Conservation (phyloP, 2,329 filamentous ascomycete species). For the Thielaviopsis populi region DNA sequence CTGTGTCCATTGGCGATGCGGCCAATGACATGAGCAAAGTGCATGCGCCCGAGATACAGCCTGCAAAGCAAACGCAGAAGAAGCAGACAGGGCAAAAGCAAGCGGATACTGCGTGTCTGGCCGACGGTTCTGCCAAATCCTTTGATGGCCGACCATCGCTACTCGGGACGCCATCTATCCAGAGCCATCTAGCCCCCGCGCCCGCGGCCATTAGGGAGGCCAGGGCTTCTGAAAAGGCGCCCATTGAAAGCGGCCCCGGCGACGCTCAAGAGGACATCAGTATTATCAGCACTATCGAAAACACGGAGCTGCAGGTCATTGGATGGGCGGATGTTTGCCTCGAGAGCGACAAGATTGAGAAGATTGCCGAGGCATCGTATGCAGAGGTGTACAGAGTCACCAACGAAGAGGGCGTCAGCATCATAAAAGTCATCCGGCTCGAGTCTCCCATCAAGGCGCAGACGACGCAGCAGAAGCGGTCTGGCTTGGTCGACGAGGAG, state of each 20-base stretch:
- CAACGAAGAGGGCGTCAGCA: slow-evolving; percentile 44
- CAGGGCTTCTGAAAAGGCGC: neutral
- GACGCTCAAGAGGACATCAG: neutral
- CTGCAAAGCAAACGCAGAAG: neutral
- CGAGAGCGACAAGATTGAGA: slow-evolving; percentile 37
- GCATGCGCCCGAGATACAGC: neutral
- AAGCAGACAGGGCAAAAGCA: neutral
- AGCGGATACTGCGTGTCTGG: neutral
- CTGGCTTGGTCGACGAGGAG: slow-evolving; percentile 43
- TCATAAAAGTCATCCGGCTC: slow-evolving; percentile 49
- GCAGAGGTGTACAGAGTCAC: slow-evolving; percentile 50
- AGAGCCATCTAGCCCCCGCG: neutral
- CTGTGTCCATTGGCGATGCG: neutral
- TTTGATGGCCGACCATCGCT: neutral
- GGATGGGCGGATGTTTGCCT: slow-evolving; percentile 45
- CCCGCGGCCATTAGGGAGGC: neutral
- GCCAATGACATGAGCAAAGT: neutral
- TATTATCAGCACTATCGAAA: slow-evolving; percentile 13
- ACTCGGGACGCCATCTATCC: neutral
- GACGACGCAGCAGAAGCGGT: slow-evolving; percentile 39
- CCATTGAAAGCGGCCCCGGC: neutral
- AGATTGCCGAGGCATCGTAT: slow-evolving; percentile 53
- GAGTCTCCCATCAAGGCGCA: slow-evolving; percentile 42
- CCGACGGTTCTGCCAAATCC: neutral
- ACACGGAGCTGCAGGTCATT: slow-evolving; percentile 28